A percentile compares a stretch with the other conserved stretches of the same genome.
These are phyloP conservation scores for Diaporthe sp. DNA, from an alignment of 2,329 filamentous ascomycete genomes.

Conservation along the genomic window DNA sequence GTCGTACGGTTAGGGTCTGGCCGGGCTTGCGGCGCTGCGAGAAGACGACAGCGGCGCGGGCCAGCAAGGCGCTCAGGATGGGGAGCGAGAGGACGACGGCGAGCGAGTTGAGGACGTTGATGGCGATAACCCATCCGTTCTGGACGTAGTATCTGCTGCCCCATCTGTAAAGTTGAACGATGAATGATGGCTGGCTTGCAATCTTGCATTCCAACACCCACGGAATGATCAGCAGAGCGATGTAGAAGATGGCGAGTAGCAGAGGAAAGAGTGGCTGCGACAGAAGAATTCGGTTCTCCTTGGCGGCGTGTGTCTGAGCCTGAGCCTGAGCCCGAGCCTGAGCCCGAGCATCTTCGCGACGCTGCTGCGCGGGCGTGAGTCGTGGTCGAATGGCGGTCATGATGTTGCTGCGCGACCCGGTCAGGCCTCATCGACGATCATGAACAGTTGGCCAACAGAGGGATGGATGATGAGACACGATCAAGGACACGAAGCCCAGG, in stretches of 20 bases:
- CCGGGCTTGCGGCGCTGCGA: slow-evolving; percentile 38
- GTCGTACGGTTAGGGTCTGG: slow-evolving; percentile 40
- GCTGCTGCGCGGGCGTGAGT: not conserved
- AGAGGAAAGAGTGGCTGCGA: not conserved
- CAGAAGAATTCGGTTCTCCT: not conserved
- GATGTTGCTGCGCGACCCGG: not conserved
- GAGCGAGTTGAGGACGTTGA: slow-evolving; percentile 32
- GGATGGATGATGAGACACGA: not conserved
- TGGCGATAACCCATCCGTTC: not conserved
- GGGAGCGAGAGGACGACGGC: slow-evolving; percentile 40
- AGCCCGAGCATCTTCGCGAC: no score
- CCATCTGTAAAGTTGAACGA: not conserved
- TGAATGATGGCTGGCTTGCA: not conserved
- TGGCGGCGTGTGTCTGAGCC: not conserved
- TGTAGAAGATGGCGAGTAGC: slow-evolving; percentile 16
- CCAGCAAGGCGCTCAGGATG: slow-evolving; percentile 40
- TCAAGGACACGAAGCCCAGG: not conserved
- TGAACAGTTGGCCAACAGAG: not conserved
- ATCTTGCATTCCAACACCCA: slow-evolving; percentile 29
- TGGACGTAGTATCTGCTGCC: not conserved
- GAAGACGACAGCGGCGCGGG: slow-evolving; percentile 42
- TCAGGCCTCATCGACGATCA: not conserved
- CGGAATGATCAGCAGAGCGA: slow-evolving; percentile 21
- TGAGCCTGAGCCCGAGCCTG: no score
- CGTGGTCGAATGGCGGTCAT: slow-evolving; percentile 9